phyloP scores from a whole-genome alignment of 768 basidiomycete genomes.

The Lentinula boryana region DNA sequence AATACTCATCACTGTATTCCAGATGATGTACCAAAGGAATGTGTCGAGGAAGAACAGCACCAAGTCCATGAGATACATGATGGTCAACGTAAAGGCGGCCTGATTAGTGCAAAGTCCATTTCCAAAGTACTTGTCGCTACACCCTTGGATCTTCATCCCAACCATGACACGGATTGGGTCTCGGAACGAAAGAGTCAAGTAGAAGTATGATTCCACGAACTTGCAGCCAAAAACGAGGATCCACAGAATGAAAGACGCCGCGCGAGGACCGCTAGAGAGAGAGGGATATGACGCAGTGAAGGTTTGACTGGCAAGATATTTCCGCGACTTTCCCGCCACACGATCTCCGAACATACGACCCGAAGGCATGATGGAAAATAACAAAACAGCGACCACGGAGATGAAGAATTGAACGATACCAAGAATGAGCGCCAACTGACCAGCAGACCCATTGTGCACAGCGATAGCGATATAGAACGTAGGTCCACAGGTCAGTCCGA shows the following conservation, averaged over 20 bases:
- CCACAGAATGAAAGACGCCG: conserved; percentile 83
- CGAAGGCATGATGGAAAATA: conserved; percentile 90
- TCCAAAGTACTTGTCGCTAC: conserved; percentile 84
- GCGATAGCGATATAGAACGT: conserved; percentile 92
- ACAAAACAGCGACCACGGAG: conserved; percentile 75
- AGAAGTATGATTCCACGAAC: conserved; percentile 96
- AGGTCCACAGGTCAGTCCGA: conserved; percentile 87
- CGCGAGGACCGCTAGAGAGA: conserved; percentile 56
- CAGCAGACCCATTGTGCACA: conserved; percentile 57
- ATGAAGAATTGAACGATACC: conserved; percentile 97
- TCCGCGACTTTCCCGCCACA: conserved; percentile 90
- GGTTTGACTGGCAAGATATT: conserved; percentile 97
- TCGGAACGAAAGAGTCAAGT: conserved; percentile 90
- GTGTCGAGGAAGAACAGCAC: conserved; percentile 98
- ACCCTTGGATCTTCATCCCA: conserved; percentile 91
- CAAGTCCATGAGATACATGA: conserved; percentile 99
- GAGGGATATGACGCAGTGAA: conserved; percentile 94
- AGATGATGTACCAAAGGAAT: conserved; percentile 99
- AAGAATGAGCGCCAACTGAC: conserved; percentile 81
- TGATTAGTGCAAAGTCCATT: conserved; percentile 83
- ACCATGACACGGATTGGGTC: conserved; percentile 95
- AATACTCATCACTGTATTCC: conserved; percentile 95
- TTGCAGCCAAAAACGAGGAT: conserved; percentile 94
- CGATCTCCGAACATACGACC: conserved; percentile 99
- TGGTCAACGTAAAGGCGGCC: conserved; percentile 88